These are phyloP conservation scores for Phylloporus sp. DNA, from an alignment of 768 basidiomycete species.

Conservation along the genomic window DNA sequence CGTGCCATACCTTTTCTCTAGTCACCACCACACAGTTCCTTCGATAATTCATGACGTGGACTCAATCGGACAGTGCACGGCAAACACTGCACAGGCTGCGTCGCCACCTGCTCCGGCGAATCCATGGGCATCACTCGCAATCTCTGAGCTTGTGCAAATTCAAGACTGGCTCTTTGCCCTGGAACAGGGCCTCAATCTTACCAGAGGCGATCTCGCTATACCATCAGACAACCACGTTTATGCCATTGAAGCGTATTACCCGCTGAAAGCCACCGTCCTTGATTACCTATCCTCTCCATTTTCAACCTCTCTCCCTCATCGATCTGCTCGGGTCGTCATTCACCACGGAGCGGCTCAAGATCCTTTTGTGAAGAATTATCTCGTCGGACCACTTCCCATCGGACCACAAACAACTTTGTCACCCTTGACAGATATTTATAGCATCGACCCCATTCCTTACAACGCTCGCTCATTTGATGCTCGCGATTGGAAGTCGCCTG, in stretches of 20 bases:
- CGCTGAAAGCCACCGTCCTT: constrained; percentile 47
- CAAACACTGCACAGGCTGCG: constrained; percentile 31
- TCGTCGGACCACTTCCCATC: constrained; percentile 57
- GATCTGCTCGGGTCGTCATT: constrained; percentile 47
- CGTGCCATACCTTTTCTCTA: constrained; percentile 1
- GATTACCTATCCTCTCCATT: constrained; percentile 40
- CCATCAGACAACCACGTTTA: constrained; percentile 49
- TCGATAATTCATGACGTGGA: not conserved
- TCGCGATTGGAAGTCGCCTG: constrained; percentile 19
- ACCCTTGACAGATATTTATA: constrained; percentile 49
- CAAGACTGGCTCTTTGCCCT: constrained; percentile 44
- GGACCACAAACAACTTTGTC: constrained; percentile 36
- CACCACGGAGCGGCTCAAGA: constrained; percentile 42
- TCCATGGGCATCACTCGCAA: constrained; percentile 49
- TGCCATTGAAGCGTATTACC: constrained; percentile 47
- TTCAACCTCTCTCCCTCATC: constrained; percentile 27
- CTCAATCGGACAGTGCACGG: constrained; percentile 33
- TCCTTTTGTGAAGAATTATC: constrained; percentile 50
- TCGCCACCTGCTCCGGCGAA: constrained; percentile 43
- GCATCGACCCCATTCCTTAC: constrained; percentile 49
- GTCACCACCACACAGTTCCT: not conserved
- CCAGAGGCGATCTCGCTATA: constrained; percentile 27
- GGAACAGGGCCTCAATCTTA: constrained; percentile 46
- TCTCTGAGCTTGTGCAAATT: constrained; percentile 42
- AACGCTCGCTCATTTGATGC: constrained; percentile 43